These are phyloP conservation scores for Zymoseptoria crescenta DNA, from an alignment of 2,329 filamentous ascomycete genomes.

Conservation along the genomic window DNA sequence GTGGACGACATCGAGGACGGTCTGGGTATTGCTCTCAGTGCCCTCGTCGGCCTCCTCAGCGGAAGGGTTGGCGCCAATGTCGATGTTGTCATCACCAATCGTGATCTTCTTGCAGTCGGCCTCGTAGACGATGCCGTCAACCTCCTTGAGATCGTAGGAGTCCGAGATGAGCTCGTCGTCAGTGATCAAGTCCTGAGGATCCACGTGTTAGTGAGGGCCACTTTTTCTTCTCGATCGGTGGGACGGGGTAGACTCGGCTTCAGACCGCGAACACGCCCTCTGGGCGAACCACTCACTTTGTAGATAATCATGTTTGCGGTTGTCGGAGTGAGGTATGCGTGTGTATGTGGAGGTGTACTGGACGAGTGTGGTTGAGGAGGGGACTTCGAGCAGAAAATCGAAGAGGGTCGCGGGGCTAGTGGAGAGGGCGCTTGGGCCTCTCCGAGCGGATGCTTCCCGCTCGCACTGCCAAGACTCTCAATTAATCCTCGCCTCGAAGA, in stretches of 20 bases:
- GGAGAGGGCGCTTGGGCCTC: neutral
- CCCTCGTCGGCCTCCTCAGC: slow-evolving; percentile 75
- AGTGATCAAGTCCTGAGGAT: slow-evolving; percentile 69
- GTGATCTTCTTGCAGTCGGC: slow-evolving; percentile 86
- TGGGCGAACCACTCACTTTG: slow-evolving; percentile 40
- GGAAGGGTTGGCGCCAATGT: slow-evolving; percentile 93
- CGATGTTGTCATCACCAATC: slow-evolving; percentile 60
- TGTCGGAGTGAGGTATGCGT: slow-evolving; percentile 3
- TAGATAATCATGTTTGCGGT: slow-evolving; percentile 49
- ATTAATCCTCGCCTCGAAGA: neutral
- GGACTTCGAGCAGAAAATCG: slow-evolving; percentile 4
- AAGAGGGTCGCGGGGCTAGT: neutral
- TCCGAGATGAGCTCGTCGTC: slow-evolving; percentile 96
- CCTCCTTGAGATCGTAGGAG: slow-evolving; percentile 74
- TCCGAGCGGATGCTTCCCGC: neutral
- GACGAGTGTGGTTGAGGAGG: slow-evolving; percentile 15
- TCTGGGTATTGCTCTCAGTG: slow-evolving; percentile 59
- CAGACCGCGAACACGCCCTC: neutral
- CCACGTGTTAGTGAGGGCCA: neutral
- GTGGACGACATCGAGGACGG: slow-evolving; percentile 88
- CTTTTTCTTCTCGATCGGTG: neutral
- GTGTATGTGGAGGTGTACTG: neutral
- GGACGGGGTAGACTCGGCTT: neutral
- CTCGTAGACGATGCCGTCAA: slow-evolving; percentile 78
- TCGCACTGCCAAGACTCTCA: neutral